These are phyloP conservation scores for Mycena vitilis DNA, from an alignment of 768 basidiomycete genomes.

Conservation along the genomic window DNA sequence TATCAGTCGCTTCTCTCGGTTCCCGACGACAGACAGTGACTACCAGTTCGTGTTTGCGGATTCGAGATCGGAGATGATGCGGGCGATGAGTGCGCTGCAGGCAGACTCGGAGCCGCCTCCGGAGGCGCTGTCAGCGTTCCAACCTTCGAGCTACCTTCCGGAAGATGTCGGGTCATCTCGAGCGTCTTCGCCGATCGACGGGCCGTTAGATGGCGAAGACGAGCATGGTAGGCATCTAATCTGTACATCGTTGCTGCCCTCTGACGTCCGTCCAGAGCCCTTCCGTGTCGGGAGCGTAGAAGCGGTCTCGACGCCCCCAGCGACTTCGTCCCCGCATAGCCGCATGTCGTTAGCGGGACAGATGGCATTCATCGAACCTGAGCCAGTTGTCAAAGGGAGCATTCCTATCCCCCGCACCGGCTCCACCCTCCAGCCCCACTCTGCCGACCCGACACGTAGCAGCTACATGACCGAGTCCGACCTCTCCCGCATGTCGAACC, in stretches of 20 bases:
- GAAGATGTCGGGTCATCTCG: constrained; percentile 62
- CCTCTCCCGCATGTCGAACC: constrained; percentile 58
- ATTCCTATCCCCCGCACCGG: constrained; percentile 26
- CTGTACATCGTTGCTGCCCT: constrained; percentile 13
- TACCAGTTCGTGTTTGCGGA: constrained; percentile 34
- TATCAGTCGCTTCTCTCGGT: constrained; percentile 36
- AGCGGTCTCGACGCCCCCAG: constrained; percentile 61
- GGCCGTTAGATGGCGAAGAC: constrained; percentile 49
- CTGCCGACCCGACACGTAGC: constrained; percentile 52
- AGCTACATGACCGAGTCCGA: constrained; percentile 60
- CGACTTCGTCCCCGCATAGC: constrained; percentile 48
- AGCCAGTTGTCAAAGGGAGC: not conserved
- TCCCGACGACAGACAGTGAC: constrained; percentile 25
- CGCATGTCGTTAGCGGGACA: constrained; percentile 55
- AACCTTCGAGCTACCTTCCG: constrained; percentile 55
- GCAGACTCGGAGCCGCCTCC: constrained; percentile 32
- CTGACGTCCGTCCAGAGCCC: constrained; percentile 47
- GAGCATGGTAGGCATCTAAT: constrained; percentile 52
- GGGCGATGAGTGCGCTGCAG: constrained; percentile 11
- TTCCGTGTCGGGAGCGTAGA: constrained; percentile 65
- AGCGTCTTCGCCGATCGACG: constrained; percentile 53
- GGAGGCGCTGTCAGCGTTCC: constrained; percentile 50
- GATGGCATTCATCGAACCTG: constrained; percentile 40
- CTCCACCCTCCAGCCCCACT: constrained; percentile 37
- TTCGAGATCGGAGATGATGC: constrained; percentile 39